Base-by-base conservation (phyloP, 2,329 filamentous ascomycete genomes). In the Talaromyces sp. region DNA sequence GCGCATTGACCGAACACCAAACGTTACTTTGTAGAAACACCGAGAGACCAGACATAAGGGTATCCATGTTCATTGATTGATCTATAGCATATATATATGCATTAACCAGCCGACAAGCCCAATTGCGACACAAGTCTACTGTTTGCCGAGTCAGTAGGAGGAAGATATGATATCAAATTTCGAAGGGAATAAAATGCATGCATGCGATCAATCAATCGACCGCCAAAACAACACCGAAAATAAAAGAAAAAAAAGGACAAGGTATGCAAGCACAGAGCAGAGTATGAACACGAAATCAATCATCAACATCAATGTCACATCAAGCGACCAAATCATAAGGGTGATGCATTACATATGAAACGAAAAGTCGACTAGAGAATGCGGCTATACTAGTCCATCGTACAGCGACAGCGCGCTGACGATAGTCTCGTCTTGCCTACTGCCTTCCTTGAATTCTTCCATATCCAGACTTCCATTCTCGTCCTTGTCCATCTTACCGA, bases 401-500 rank as follows among this genome's bases (percentile, higher is more conserved):
- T 99, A 99, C 67, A 99, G 83, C 63, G 93, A 97, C 73, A 99
- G 82, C 37, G 95, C 95, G 61, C 93, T 98, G 64, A 99, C 95
- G 74, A 99, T 99, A 9, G 95, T 99, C 82, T 98, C 93, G 79
- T 99, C 95, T 64, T 93, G 90, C 83, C 98, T 97, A 82, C 92
- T 96, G 69, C 95, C 95, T 80, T 99, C 95, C 81, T 98, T 98
- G 84, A 99, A 99, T 77, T 99, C 95, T 65, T 93, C 89, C 85
- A 97, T 93, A 76, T 98, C 93, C 71, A 99, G 81, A 73, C 91
- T 96, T 70, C 93, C 95, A 75, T 98, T 98, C 81, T 98, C 93
- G 76, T 99, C 95, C 84, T 99, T 99, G 83, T 99, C 95, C 95
- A 99, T 99, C 95, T 98, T 98, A 72, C 89, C 85, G 84, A 99